A percentile compares a stretch with the other conserved stretches of the same genome.
phyloP scores from a whole-genome alignment of 306 rosid species.

The Malus sieversii region DNA sequence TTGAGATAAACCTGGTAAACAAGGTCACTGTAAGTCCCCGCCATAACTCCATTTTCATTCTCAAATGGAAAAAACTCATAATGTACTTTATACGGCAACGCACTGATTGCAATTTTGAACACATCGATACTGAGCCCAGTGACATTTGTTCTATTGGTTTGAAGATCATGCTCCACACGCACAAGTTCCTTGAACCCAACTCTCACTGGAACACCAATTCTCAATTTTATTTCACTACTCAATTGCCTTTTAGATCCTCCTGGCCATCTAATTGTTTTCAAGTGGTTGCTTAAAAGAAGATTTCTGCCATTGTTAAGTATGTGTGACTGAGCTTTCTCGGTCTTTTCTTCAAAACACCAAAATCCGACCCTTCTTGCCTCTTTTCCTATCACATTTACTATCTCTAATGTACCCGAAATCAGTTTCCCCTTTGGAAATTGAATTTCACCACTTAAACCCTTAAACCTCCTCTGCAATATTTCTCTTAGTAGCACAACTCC shows the following conservation, averaged over 20 bases:
- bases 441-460: slow-evolving; percentile 17
- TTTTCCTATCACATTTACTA: slow-evolving; percentile 15
- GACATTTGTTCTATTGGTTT: neutral
- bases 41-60: neutral
- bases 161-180: neutral
- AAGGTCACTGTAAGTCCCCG: neutral
- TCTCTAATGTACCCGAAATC: neutral
- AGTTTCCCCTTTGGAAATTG: neutral
- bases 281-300: neutral
- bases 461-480: neutral
- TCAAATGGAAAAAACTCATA: slow-evolving; percentile 3
- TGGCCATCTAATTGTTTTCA: slow-evolving; percentile 17
- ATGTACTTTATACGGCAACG: neutral
- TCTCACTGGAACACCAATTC: neutral
- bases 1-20: neutral
- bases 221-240: neutral
- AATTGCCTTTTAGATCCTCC: slow-evolving; percentile 1
- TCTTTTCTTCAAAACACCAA: neutral
- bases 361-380: slow-evolving; percentile 10
- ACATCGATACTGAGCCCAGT: slow-evolving; percentile 16
- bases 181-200: neutral
- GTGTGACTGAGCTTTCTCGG: neutral
- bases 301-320: neutral
- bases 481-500: neutral
- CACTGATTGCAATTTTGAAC: slow-evolving; percentile 1